Evolutionary conservation across 306 rosid species (phyloP), one percentile per base, ranked within the genome.

Genomic region (Dryas drummondii): DNA sequence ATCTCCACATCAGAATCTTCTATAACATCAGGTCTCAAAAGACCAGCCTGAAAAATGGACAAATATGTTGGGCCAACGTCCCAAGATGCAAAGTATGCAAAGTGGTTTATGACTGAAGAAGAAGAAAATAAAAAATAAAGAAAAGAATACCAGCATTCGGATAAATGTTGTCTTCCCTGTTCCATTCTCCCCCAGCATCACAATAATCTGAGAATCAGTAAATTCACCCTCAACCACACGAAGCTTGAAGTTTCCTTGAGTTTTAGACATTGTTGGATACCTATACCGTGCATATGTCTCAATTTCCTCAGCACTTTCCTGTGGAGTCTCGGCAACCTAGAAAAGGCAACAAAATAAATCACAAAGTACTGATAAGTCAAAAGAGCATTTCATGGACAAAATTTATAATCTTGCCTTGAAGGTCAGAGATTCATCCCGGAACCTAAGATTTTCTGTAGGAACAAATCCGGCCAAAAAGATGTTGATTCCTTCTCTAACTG

Each of bases 101-200:
- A 13, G 7, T 55, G 52, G 68, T 41, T 37, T 53, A 47, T 55
- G 50, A 53, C 32, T 56, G 11, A 82, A 61, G 71, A 41, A 69
- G 4, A 71, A 62, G 44, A n/a, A 63, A 14, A 32, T 7, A 16
- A 22, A 4, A 63, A 50, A 12, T 41, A 59, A 53, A 66, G 73
- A 66, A 78, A 78, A 58, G 56, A 58, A 66, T 94, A 94, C 99
- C 99, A 96, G 99, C 99, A 96, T 90, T 1, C 93, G 98, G 77
- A 96, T 92, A 78, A 96, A 96, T 26, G 99, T 96, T 22, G 99
- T 96, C 89, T 96, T 96, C 77, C 99, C 99, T 0, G 97, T 96
- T 79, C 99, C 99, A 75, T 96, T 96, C 84, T 96, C 99, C 50
- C 99, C 99, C 51, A 96, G 88, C 99, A 96, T 96, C 74, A 96